A percentile compares a stretch with the other conserved stretches of the same genome.
These are phyloP conservation scores for Kurtzmaniella cleridarum DNA, from an alignment of 805 yeast species.

Conservation along the genomic window DNA sequence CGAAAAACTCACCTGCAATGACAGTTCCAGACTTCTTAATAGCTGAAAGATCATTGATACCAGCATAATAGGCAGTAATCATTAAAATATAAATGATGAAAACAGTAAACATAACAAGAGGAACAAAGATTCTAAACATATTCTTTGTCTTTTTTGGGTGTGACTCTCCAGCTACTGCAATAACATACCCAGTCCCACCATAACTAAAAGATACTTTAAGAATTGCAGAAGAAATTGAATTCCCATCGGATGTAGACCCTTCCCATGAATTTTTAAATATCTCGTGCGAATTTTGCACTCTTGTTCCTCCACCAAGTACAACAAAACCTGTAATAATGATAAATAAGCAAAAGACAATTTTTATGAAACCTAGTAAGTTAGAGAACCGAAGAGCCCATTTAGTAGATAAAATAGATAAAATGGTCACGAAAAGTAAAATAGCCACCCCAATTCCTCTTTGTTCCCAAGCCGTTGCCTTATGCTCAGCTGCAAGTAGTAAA, in stretches of 20 bases:
- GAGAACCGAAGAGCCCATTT: constrained; percentile 24
- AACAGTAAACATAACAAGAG: constrained; percentile 24
- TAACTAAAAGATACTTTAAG: constrained; percentile 40
- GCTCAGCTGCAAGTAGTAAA: constrained; percentile 27
- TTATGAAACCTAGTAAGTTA: constrained; percentile 30
- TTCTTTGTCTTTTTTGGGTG: constrained; percentile 20
- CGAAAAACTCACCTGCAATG: constrained; percentile 25
- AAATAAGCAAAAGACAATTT: constrained; percentile 27
- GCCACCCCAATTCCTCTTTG: constrained; percentile 32
- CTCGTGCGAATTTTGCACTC: constrained; percentile 23
- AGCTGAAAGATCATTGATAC: constrained; percentile 10
- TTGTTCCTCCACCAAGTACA: constrained; percentile 31
- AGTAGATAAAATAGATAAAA: constrained; percentile 18
- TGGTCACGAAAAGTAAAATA: constrained; percentile 19
- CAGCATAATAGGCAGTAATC: constrained; percentile 31
- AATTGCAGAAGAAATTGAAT: constrained; percentile 39
- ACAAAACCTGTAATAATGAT: constrained; percentile 30
- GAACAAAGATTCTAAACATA: constrained; percentile 22
- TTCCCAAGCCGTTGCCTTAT: constrained; percentile 24
- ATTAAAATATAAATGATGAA: constrained; percentile 26
- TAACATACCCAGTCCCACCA: constrained; percentile 36
- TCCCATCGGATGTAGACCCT: constrained; percentile 38
- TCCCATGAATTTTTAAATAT: constrained; percentile 33
- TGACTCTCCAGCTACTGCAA: constrained; percentile 30
- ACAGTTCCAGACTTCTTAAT: constrained; percentile 25